Evolutionary conservation across 179 eudicot species (phyloP), one percentile per base, ranked within the genome.

Genomic region (Nepenthes alata): DNA sequence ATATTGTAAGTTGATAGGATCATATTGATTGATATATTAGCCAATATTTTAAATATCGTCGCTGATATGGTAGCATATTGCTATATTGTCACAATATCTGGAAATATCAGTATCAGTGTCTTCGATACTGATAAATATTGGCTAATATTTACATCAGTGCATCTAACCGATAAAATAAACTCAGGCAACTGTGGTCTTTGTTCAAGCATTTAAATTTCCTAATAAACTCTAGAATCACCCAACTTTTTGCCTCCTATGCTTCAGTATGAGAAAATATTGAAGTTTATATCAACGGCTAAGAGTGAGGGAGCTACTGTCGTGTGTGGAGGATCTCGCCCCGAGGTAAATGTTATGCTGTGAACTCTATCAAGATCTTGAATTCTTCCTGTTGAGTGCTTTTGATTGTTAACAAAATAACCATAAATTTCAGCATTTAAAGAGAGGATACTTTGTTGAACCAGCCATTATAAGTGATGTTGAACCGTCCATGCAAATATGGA

Each of bases 401-500:
- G 14, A 1, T 52, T 25, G 56, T 10, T 16, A 63, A 61, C 48
- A 55, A 44, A 34, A 52, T 62, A 5, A 13, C 55, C 25, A 72
- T 38, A 4, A 53, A 12, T 70, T 63, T 64, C 88, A 90, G 99
- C 87, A 87, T 76, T 63, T 94, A 72, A 73, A 83, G 70, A 84
- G 77, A 73, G 99, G 99, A n/a, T 90, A 74, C 74, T 94, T 75
- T 53, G 37, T 90, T 53, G 82, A 87, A 75, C 99, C 99, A 63
- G 75, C 97, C 47, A 77, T 94, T 11, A 79, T 94, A 72, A 82
- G 75, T 65, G 83, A 84, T 53, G 88, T 94, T 14, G 77, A 82
- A 58, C 87, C 91, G 7, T 80, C 89, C 67, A 94, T 90, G 99
- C 97, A 94, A 90, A 90, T 94, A 64, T 94, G 97, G 99, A 87